Evolutionary conservation across 225 moss, liverwort and hornwort genomes (phyloP).

Genomic region (Physcomitrium patens): DNA sequence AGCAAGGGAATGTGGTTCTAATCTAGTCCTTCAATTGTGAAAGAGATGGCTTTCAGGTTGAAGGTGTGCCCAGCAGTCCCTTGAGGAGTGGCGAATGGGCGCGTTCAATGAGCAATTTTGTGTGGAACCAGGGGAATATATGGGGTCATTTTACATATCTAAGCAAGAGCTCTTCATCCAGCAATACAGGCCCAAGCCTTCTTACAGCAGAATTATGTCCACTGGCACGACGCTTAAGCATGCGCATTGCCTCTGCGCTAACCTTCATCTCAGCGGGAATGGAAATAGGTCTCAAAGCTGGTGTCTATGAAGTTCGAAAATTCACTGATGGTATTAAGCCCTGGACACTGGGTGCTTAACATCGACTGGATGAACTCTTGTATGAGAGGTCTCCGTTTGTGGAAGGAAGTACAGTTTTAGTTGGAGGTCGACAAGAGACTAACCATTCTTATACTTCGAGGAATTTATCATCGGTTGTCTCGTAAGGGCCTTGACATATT

Average conservation of each 20-base stretch:
- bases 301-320: constrained; percentile 1
- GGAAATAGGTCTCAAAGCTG: constrained; percentile 6
- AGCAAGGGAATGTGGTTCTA: background rate
- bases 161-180: constrained; percentile 95
- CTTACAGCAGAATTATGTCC: constrained; percentile 10
- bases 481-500: too few relatives aligned
- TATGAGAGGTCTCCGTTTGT: constrained; percentile 15
- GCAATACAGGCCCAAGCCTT: constrained; percentile 53
- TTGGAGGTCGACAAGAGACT: constrained; percentile 8
- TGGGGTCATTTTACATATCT: constrained; percentile 88
- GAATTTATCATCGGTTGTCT: too few relatives aligned
- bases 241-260: constrained; percentile 5
- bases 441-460: background rate
- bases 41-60: constrained; percentile 97
- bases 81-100: constrained; percentile 86
- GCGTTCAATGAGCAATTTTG: constrained; percentile 88
- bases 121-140: constrained; percentile 91
- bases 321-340: constrained; percentile 12
- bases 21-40: constrained; percentile 17
- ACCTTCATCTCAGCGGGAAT: constrained; percentile 2
- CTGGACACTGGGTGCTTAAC: constrained; percentile 4
- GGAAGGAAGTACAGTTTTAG: constrained; percentile 15
- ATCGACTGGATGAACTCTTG: constrained; percentile 20
- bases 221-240: constrained; percentile 6
- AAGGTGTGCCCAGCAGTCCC: constrained; percentile 84